Evolutionary conservation across 306 rosid species (phyloP).

Genomic region (Vigna unguiculata): DNA sequence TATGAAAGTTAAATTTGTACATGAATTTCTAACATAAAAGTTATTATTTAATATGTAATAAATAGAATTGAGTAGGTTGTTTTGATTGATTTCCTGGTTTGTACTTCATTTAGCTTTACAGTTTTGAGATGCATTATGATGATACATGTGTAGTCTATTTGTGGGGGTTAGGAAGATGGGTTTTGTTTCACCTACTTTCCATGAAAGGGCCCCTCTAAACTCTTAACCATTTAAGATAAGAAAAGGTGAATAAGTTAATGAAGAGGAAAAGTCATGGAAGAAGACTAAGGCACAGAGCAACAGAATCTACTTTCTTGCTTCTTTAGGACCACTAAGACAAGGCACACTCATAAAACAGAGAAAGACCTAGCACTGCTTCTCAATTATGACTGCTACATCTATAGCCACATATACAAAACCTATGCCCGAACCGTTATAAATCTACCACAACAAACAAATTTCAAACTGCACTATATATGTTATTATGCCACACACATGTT

Average conservation of each 20-base stretch:
- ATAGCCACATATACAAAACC: too few species aligned
- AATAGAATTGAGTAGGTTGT: slow-evolving; percentile 25
- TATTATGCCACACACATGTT: slow-evolving; percentile 6
- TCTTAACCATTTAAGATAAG: slow-evolving; percentile 43
- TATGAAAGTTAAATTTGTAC: too few species aligned
- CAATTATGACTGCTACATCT: slow-evolving; percentile 25
- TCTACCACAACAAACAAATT: background rate
- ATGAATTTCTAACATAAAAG: too few species aligned
- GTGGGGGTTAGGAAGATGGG: slow-evolving; percentile 33
- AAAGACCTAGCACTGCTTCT: slow-evolving; percentile 26
- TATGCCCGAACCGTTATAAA: background rate
- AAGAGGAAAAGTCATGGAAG: slow-evolving; percentile 50
- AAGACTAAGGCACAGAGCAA: slow-evolving; percentile 51
- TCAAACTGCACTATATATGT: background rate
- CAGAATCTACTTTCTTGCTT: slow-evolving; percentile 25
- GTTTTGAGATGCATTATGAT: slow-evolving; percentile 26
- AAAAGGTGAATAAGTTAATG: slow-evolving; percentile 52
- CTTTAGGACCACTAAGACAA: slow-evolving; percentile 65
- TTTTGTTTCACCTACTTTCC: slow-evolving; percentile 43
- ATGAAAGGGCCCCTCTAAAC: slow-evolving; percentile 54
- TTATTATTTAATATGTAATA: background rate
- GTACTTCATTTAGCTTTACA: slow-evolving; percentile 44
- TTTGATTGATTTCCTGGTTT: slow-evolving; percentile 32
- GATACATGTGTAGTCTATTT: slow-evolving; percentile 37
- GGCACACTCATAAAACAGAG: background rate